Evolutionary conservation across 352 stramenopile genomes (phyloP), one percentile per base, ranked within the genome.

Genomic region (Thalassiosira delicatula): DNA sequence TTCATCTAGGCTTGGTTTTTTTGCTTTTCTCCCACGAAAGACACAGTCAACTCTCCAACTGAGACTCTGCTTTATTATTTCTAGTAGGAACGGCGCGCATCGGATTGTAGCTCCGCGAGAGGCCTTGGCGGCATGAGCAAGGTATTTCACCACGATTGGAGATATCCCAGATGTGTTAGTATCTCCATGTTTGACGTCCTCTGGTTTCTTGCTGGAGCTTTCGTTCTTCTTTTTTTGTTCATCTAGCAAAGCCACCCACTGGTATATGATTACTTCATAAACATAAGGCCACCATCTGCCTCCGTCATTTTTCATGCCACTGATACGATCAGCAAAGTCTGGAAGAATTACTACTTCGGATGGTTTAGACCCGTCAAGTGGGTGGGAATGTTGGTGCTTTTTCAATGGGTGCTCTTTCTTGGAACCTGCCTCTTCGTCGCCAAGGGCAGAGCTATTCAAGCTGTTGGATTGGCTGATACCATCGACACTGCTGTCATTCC

Each of bases 231-330:
- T 87, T 65, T 82, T 85, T 86, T 94, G 92, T 62, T 92, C 84
- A 4, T 73, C 65, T 3, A 95, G 79, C n/a, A 95, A 71, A 29
- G 81, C 82, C 21, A 89, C 66, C 92, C 92, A 95, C 79, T 94
- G 90, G 70, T 90, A 90, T 30, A 95, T 92, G n/a, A 95, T 88
- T 9, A 95, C 76, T 75, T 95, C 92, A 71, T 95, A 95, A 5
- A 86, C 71, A 61, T 92, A 95, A n/a, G 92, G 92, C 82, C 90
- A 94, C 90, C 90, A 95, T 42, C 90, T 49, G 21, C 76, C 60
- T 8, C 63, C 79, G 67, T 87, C 61, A 57, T 83, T 70, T 79
- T 85, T 85, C 77, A 90, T 87, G 14, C 49, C 53, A 75, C 65
- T 87, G 46, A 90, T 88, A 17, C 80, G 76, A 85, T 88, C 81